Evolutionary conservation across 768 basidiomycete genomes (phyloP).

Genomic region (Lactarius akahatsu): DNA sequence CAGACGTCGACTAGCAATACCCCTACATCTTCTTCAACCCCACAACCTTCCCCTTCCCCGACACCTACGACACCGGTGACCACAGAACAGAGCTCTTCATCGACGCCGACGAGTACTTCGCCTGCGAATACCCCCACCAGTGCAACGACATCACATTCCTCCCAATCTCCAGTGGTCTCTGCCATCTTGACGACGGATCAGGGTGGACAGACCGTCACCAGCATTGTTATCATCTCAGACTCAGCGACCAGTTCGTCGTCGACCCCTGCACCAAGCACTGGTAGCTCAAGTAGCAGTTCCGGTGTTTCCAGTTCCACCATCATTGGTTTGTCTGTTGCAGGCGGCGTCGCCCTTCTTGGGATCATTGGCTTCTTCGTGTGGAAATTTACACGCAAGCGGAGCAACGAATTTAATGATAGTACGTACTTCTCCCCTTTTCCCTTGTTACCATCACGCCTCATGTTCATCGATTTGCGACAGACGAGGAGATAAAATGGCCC

Average conservation of each 20-base stretch:
- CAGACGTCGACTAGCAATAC: slow-evolving; percentile 12
- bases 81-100: slow-evolving; percentile 11
- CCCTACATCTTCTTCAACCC: slow-evolving; percentile 9
- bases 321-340: slow-evolving; percentile 77
- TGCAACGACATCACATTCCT: slow-evolving; percentile 10
- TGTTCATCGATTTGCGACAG: slow-evolving; percentile 39
- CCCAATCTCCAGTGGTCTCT: slow-evolving; percentile 4
- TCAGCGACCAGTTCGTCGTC: slow-evolving; percentile 23
- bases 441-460: slow-evolving; percentile 13
- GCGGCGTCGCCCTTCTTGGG: slow-evolving; percentile 70
- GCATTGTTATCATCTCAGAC: slow-evolving; percentile 25
- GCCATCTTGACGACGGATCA: slow-evolving; percentile 35
- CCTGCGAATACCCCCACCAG: neutral
- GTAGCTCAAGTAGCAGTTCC: slow-evolving; percentile 30
- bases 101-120: neutral
- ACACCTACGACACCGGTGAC: slow-evolving; percentile 27
- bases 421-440: slow-evolving; percentile 36
- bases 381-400: slow-evolving; percentile 83
- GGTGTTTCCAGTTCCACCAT: slow-evolving; percentile 71
- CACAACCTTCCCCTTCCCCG: slow-evolving; percentile 23
- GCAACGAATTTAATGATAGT: slow-evolving; percentile 73
- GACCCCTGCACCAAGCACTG: slow-evolving; percentile 32
- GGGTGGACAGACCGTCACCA: slow-evolving; percentile 36
- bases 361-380: slow-evolving; percentile 76
- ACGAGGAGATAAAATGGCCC: slow-evolving; percentile 89